These are phyloP conservation scores for Cenchrus americanus DNA, from an alignment of 176 grass and related monocot genomes.

Conservation along the genomic window DNA sequence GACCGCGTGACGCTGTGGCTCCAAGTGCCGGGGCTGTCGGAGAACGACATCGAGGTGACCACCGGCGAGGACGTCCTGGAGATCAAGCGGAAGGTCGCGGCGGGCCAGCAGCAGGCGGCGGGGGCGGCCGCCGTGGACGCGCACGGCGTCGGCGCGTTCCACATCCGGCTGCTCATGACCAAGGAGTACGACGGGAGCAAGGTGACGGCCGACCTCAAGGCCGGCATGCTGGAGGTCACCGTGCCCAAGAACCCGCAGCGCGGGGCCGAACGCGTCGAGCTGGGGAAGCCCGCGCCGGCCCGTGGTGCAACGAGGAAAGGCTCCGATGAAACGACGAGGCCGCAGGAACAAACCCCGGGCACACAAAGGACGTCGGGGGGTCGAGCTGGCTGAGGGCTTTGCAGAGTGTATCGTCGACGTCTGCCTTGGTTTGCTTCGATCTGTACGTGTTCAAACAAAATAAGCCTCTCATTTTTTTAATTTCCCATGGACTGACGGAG, in stretches of 20 bases:
- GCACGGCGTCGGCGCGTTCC: constrained; percentile 43
- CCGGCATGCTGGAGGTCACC: constrained; percentile 44
- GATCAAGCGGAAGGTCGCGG: constrained; percentile 30
- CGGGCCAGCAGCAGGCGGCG: not conserved
- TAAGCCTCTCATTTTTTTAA: not conserved
- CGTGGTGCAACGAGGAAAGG: not conserved
- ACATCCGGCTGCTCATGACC: constrained; percentile 37
- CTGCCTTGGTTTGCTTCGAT: not conserved
- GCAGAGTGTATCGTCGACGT: not conserved
- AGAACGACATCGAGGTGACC: constrained; percentile 26
- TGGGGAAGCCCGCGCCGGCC: not conserved
- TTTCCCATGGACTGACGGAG: not conserved
- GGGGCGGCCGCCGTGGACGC: not conserved
- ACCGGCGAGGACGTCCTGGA: constrained; percentile 14
- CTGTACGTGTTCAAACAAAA: not conserved
- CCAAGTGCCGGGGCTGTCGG: constrained; percentile 39
- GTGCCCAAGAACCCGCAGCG: not conserved
- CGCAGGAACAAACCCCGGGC: not conserved
- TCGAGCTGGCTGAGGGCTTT: not conserved
- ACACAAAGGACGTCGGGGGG: not conserved
- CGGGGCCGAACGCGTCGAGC: not conserved
- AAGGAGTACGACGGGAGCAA: not conserved
- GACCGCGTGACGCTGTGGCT: constrained; percentile 29
- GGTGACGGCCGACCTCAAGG: constrained; percentile 32
- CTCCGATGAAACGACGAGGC: not conserved